phyloP scores from a whole-genome alignment of 2,329 filamentous ascomycete genomes.

The Ilyonectria mors-panacis region DNA sequence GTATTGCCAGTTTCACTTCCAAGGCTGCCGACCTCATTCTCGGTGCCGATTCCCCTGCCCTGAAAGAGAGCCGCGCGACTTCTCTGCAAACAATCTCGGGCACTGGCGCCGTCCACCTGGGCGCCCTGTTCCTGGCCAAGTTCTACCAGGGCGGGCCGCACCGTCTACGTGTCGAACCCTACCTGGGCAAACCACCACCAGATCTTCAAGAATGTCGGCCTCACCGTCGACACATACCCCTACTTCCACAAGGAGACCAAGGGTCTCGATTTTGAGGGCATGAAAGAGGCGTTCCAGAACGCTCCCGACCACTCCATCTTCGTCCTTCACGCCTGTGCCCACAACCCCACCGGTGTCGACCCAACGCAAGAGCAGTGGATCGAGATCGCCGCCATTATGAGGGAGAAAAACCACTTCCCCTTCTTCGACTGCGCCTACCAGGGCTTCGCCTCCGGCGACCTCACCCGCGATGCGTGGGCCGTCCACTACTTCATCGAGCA shows the following conservation, averaged over 20 bases:
- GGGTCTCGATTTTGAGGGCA: slow-evolving; percentile 92
- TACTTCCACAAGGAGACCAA: slow-evolving; percentile 94
- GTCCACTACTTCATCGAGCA: slow-evolving; percentile 94
- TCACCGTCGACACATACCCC: slow-evolving; percentile 86
- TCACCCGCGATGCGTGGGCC: slow-evolving; percentile 89
- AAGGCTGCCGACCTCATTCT: slow-evolving; percentile 94
- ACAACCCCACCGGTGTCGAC: slow-evolving; percentile 98
- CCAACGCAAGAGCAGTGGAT: slow-evolving; percentile 96
- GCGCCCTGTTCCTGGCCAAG: slow-evolving; percentile 91
- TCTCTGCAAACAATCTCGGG: slow-evolving; percentile 97
- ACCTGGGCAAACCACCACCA: slow-evolving; percentile 99
- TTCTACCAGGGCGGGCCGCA: slow-evolving; percentile 85
- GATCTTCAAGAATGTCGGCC: slow-evolving; percentile 92
- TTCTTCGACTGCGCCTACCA: slow-evolving; percentile 99
- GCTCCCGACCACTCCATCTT: slow-evolving; percentile 88
- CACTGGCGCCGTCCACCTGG: slow-evolving; percentile 94
- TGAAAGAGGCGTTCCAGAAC: slow-evolving; percentile 78
- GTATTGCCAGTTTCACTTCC: slow-evolving; percentile 85
- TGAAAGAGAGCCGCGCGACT: slow-evolving; percentile 84
- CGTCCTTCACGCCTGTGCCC: slow-evolving; percentile 93
- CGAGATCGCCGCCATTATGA: slow-evolving; percentile 84
- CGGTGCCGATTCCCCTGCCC: slow-evolving; percentile 83
- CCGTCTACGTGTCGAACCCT: slow-evolving; percentile 92
- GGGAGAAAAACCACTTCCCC: slow-evolving; percentile 87
- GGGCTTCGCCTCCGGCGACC: slow-evolving; percentile 94